Evolutionary conservation across 768 basidiomycete species (phyloP), one percentile per base, ranked within the genome.

Genomic region (Auriscalpium orientale): DNA sequence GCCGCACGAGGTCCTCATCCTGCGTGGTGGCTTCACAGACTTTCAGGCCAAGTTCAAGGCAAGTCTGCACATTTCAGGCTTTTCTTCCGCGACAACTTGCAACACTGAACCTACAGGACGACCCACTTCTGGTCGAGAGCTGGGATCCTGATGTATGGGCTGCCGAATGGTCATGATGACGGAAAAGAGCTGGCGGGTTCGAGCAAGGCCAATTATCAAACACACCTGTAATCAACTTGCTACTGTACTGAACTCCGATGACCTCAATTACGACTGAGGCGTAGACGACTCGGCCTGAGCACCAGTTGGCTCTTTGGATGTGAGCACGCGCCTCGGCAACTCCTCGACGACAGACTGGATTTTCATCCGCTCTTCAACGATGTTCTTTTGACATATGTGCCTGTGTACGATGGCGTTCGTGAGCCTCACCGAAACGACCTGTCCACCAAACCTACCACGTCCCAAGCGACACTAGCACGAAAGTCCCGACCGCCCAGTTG

Each of bases 401-500:
- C 86, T 87, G 62, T 33, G 20, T 28, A 45, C 46, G 10, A 18
- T 28, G 11, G 37, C 43, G 44, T 38, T 48, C 50, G 58, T 28
- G 13, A 46, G 22, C 28, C 21, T n/a, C 22, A 4, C 2, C 28
- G 28, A 28, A 28, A 28, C 1, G 28, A 28, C 28, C 28, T 28
- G 28, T 28, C 28, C 28, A 28, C 7, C 28, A 33, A 12, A 75
- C 82, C 57, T 59, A 90, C 89, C 85, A 91, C 21, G 85, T 82
- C 47, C 82, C 82, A 2, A 83, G 53, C 3, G 89, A 85, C 43
- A 91, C 75, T 20, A 84, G 58, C 59, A 81, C 71, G 64, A 89
- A 92, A 2, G 89, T 84, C 7, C 81, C 87, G 18, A 89, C 76
- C 13, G 85, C 88, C 90, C 90, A 92, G 66, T 89, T 82, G 3